Conservation (phyloP, 1,284 basidiomycete species). For the Vanrija sp. region DNA sequence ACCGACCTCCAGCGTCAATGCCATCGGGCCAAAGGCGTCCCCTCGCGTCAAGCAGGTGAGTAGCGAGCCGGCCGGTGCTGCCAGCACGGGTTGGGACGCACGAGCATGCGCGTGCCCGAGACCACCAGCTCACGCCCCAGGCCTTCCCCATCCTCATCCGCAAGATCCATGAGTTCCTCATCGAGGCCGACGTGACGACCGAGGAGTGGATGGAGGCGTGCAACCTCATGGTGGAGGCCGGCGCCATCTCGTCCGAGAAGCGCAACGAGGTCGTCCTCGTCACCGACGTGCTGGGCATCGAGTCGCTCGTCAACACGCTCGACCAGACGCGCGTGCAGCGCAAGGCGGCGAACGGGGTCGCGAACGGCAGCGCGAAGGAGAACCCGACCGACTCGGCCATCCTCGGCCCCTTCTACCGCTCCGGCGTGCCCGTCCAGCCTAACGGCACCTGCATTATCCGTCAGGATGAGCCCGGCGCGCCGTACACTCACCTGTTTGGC, state of each 20-base stretch:
- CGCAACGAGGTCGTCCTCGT: conserved; percentile 49
- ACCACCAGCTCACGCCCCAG: conserved; percentile 1
- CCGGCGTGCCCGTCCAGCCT: conserved; percentile 36
- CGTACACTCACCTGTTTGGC: conserved; percentile 38
- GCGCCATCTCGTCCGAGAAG: conserved; percentile 42
- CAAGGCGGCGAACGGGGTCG: conserved; percentile 1
- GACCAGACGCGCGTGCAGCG: conserved; percentile 17
- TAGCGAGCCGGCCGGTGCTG: no score
- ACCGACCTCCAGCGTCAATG: conserved; percentile 9
- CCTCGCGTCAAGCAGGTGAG: conserved; percentile 38
- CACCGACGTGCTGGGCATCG: conserved; percentile 47
- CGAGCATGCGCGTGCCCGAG: no score
- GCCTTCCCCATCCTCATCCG: conserved; percentile 42
- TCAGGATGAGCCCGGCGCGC: conserved; percentile 32
- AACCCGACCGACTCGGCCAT: conserved; percentile 38
- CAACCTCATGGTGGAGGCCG: conserved; percentile 43
- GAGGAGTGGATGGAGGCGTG: conserved; percentile 47
- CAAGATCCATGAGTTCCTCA: conserved; percentile 39
- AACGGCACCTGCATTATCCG: conserved; percentile 37
- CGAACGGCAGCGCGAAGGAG: background rate
- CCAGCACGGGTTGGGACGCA: no score
- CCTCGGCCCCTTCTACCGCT: conserved; percentile 32
- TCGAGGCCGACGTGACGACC: conserved; percentile 45
- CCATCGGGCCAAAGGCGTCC: conserved; percentile 31
- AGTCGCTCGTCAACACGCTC: conserved; percentile 36